These are phyloP conservation scores for Ophiostoma tasmaniense DNA, from an alignment of 2,329 filamentous ascomycete species.

Conservation along the genomic window DNA sequence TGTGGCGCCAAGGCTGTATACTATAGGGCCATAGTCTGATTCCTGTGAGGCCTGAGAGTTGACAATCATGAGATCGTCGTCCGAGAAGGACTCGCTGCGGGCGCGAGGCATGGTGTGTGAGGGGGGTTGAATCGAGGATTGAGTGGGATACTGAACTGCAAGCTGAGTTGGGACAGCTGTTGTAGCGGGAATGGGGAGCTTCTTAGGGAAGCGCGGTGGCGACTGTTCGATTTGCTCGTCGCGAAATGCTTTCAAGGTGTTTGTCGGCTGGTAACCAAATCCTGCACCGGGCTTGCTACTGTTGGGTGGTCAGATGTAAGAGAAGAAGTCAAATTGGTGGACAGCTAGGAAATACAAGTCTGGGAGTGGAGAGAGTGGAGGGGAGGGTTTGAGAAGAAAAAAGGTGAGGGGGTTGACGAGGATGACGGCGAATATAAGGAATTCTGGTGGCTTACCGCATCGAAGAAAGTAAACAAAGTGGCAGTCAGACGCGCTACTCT, in stretches of 20 bases:
- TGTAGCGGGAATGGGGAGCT: slow-evolving; percentile 19
- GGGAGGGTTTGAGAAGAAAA: not conserved
- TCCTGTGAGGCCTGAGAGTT: slow-evolving; percentile 28
- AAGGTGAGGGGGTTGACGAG: not conserved
- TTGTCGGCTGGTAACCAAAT: not conserved
- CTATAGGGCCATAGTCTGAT: slow-evolving; percentile 12
- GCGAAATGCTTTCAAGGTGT: not conserved
- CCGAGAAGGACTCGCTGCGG: slow-evolving; percentile 29
- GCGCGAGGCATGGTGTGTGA: slow-evolving; percentile 18
- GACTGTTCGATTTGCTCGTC: not conserved
- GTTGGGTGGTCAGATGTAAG: not conserved
- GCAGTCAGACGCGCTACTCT: not conserved
- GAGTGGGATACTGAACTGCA: not conserved
- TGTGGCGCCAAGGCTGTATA: not conserved
- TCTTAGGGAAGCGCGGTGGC: not conserved
- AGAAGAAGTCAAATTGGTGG: not conserved
- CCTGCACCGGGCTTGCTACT: not conserved
- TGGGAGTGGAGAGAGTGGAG: not conserved
- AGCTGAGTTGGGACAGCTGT: slow-evolving; percentile 19
- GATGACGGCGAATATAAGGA: not conserved
- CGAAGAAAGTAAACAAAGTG: not conserved
- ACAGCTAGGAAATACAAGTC: not conserved
- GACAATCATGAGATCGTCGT: slow-evolving; percentile 31
- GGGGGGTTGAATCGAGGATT: not conserved
- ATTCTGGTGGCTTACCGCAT: not conserved